phyloP scores from a whole-genome alignment of 768 basidiomycete genomes.

The Mycena chlorophos region DNA sequence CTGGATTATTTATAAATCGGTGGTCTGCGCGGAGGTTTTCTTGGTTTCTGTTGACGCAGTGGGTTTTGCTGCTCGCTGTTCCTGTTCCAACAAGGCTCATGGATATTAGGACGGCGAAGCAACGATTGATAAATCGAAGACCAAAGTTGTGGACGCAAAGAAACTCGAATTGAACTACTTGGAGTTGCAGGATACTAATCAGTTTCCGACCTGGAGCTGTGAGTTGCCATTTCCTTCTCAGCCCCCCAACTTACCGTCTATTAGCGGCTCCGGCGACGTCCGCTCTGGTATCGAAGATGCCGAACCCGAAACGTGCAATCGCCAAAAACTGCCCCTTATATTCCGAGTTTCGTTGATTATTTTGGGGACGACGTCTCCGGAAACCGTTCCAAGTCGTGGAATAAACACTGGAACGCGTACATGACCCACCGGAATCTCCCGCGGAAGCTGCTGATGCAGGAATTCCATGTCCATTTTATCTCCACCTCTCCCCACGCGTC shows the following conservation, averaged over 20 bases:
- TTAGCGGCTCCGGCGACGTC: neutral
- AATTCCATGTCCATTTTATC: conserved; percentile 40
- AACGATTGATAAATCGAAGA: conserved; percentile 1
- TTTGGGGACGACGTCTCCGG: conserved; percentile 48
- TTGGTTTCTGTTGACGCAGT: neutral
- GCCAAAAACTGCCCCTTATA: conserved; percentile 34
- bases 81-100: neutral
- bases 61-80: neutral
- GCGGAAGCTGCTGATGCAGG: conserved; percentile 34
- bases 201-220: conserved; percentile 9
- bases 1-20: conserved; percentile 16
- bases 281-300: conserved; percentile 28
- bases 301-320: conserved; percentile 33
- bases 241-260: neutral
- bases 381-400: conserved; percentile 46
- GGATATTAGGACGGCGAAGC: neutral
- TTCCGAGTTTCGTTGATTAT: conserved; percentile 32
- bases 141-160: neutral
- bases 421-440: conserved; percentile 39
- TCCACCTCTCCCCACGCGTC: conserved; percentile 40
- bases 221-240: too few relatives aligned
- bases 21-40: conserved; percentile 11
- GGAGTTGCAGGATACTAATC: neutral
- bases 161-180: conserved; percentile 4
- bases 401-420: conserved; percentile 47